Conservation (phyloP, 352 stramenopile species). For the Elongisporangium anandrum region DNA sequence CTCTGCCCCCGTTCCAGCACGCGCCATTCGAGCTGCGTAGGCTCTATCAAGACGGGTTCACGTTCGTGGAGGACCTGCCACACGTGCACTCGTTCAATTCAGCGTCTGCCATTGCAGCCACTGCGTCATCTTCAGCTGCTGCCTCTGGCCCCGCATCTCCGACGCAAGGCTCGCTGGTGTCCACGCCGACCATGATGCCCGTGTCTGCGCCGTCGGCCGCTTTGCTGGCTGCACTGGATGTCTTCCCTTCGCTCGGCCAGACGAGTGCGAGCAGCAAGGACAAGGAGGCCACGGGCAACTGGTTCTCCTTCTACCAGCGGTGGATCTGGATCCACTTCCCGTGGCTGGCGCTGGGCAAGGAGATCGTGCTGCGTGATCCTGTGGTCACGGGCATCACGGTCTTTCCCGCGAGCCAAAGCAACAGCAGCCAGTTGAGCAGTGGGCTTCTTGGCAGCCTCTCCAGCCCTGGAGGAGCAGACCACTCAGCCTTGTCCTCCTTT, state of each 20-base stretch:
- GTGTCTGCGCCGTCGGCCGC: conserved; percentile 23
- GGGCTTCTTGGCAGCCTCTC: not conserved
- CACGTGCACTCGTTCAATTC: conserved; percentile 29
- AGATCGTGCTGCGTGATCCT: conserved; percentile 55
- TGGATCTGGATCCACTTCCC: conserved; percentile 93
- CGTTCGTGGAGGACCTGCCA: conserved; percentile 61
- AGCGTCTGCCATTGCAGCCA: conserved; percentile 6
- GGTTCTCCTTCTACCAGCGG: conserved; percentile 88
- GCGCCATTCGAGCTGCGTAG: conserved; percentile 65
- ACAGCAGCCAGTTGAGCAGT: not conserved
- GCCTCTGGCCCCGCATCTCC: conserved; percentile 12
- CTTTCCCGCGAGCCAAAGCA: not conserved
- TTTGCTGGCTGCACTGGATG: conserved; percentile 20
- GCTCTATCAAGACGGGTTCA: conserved; percentile 68
- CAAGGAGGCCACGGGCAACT: conserved; percentile 44
- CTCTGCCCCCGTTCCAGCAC: conserved; percentile 73
- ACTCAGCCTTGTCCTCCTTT: not conserved
- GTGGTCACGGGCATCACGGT: conserved; percentile 15
- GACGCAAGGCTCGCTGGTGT: conserved; percentile 7
- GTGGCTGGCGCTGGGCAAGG: conserved; percentile 83
- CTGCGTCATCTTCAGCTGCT: not conserved
- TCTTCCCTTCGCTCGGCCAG: conserved; percentile 11
- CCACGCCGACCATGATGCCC: conserved; percentile 1
- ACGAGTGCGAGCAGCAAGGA: conserved; percentile 16
- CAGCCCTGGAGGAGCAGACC: not conserved